A percentile compares a stretch with the other conserved stretches of the same genome.
phyloP scores from a whole-genome alignment of 352 stramenopile genomes.

The Phytophthora podocarpi region DNA sequence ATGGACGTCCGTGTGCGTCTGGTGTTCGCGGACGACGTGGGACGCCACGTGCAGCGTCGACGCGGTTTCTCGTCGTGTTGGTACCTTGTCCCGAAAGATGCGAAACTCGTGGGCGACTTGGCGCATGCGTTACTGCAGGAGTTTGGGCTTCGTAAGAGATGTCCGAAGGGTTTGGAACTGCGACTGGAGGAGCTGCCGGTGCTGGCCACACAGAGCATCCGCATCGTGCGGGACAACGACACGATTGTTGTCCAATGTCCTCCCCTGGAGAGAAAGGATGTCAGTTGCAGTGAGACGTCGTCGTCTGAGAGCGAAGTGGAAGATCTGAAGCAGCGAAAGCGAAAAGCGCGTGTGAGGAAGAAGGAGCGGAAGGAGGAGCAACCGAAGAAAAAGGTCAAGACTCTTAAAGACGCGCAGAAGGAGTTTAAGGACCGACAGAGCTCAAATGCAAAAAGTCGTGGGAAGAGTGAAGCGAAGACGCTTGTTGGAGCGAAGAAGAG shows the following conservation, averaged over 20 bases:
- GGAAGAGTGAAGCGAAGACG: not conserved
- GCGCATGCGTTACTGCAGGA: conserved; percentile 55
- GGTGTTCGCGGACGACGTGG: conserved; percentile 63
- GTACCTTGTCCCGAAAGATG: conserved; percentile 59
- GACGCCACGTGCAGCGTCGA: conserved; percentile 42
- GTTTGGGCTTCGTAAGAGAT: conserved; percentile 56
- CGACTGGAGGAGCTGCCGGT: conserved; percentile 63
- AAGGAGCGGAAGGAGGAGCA: conserved; percentile 14
- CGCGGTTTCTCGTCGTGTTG: conserved; percentile 69
- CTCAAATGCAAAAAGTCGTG: not conserved
- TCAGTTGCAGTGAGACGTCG: conserved; percentile 1
- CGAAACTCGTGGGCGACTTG: conserved; percentile 65
- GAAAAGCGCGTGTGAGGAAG: conserved; percentile 9
- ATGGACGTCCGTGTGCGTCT: conserved; percentile 39
- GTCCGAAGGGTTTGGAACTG: conserved; percentile 58
- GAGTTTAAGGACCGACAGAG: not conserved
- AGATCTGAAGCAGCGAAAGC: conserved; percentile 14
- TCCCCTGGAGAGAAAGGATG: not conserved
- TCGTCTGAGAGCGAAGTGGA: conserved; percentile 15
- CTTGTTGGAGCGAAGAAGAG: conserved; percentile 3
- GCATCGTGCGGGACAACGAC: conserved; percentile 69
- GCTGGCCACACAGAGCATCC: conserved; percentile 59
- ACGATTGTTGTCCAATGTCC: conserved; percentile 57
- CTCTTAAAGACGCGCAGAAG: not conserved
- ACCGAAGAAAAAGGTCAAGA: conserved; percentile 16